Evolutionary conservation across 768 basidiomycete species (phyloP).

Genomic region (Crassisporium funariophilum): DNA sequence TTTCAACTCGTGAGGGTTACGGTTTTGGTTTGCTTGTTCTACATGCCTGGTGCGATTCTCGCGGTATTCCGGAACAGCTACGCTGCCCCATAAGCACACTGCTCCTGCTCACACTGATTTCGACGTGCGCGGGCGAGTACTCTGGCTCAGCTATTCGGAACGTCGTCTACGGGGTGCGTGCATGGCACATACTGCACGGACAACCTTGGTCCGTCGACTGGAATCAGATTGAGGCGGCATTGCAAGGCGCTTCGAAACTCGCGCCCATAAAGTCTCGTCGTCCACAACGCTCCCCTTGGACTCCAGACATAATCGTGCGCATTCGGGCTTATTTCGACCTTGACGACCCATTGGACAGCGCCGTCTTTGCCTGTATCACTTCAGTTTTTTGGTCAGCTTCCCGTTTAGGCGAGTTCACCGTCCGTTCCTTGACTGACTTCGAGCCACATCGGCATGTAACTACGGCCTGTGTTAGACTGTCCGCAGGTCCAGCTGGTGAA

Average conservation of each 20-base stretch:
- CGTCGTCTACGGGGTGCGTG: slow-evolving; percentile 28
- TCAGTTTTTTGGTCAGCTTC: slow-evolving; percentile 16
- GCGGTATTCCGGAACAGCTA: slow-evolving; percentile 23
- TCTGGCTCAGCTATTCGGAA: slow-evolving; percentile 28
- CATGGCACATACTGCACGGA: slow-evolving; percentile 39
- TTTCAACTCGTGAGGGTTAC: background rate
- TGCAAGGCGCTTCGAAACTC: slow-evolving; percentile 4
- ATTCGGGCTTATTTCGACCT: slow-evolving; percentile 12
- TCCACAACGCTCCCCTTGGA: slow-evolving; percentile 5
- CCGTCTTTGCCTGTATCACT: slow-evolving; percentile 22
- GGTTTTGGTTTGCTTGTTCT: slow-evolving; percentile 4
- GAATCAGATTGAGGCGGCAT: background rate
- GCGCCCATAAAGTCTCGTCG: slow-evolving; percentile 8
- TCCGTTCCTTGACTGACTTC: slow-evolving; percentile 17
- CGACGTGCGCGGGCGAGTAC: slow-evolving; percentile 26
- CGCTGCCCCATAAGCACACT: slow-evolving; percentile 18
- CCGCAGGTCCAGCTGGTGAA: slow-evolving; percentile 9
- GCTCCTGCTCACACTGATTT: slow-evolving; percentile 23
- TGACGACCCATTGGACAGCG: slow-evolving; percentile 13
- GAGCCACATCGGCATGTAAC: slow-evolving; percentile 8
- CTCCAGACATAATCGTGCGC: background rate
- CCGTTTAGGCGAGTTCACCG: slow-evolving; percentile 22
- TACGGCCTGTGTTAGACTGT: background rate
- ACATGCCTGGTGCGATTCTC: slow-evolving; percentile 4
- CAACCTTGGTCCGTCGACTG: slow-evolving; percentile 1